Percentiles rank a stretch among this genome's conserved stretches.
These are phyloP conservation scores for Eucalyptus microcorys DNA, from an alignment of 345 rosid genomes.

Conservation along the genomic window DNA sequence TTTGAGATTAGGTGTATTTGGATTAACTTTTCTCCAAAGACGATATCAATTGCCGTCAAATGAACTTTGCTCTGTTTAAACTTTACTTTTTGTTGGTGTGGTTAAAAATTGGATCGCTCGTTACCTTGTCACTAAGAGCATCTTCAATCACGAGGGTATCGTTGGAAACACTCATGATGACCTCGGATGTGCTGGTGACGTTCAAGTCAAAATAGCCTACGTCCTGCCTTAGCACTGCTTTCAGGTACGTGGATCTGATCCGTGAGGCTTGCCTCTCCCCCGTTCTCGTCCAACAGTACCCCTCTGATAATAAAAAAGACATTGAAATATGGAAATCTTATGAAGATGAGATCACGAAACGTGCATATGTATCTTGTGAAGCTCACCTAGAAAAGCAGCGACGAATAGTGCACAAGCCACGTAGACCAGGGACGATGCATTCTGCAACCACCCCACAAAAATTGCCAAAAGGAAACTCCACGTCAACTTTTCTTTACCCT, in stretches of 20 bases:
- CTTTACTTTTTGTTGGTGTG: neutral
- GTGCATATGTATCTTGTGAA: neutral
- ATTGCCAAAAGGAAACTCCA: neutral
- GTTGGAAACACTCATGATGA: neutral
- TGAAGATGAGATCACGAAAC: neutral
- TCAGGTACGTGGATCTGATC: neutral
- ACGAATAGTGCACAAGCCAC: slow-evolving; percentile 64
- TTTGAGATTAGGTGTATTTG: too few relatives aligned
- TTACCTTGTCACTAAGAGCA: neutral
- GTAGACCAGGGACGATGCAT: slow-evolving; percentile 49
- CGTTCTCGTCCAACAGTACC: slow-evolving; percentile 2
- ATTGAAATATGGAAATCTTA: neutral
- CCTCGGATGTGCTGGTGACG: neutral
- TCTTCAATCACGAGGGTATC: slow-evolving; percentile 1
- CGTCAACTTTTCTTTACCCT: neutral
- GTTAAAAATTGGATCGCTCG: neutral
- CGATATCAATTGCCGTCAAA: fast-evolving
- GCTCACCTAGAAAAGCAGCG: slow-evolving; percentile 62
- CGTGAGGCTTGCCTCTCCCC: slow-evolving; percentile 8
- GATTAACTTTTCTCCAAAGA: too few relatives aligned
- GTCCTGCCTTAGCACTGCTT: slow-evolving; percentile 3
- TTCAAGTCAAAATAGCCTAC: slow-evolving; percentile 1
- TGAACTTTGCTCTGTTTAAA: neutral
- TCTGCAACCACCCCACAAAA: slow-evolving; percentile 19
- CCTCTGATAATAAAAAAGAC: neutral